phyloP scores from a whole-genome alignment of 768 basidiomycete genomes.

The Butyriboletus loyo region DNA sequence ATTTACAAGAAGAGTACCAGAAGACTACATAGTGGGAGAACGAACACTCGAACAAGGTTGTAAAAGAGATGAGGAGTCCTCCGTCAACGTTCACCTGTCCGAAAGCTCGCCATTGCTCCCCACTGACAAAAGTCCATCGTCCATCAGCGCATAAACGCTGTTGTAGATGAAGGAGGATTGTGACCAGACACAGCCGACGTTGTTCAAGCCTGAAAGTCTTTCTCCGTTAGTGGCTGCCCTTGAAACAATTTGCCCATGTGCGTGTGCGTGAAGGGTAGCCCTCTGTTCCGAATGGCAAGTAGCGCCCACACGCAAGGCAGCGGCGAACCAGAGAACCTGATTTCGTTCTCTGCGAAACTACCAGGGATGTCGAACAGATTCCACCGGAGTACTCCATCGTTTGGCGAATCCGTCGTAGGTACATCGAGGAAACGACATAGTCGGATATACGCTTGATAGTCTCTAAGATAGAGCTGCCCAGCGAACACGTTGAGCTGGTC shows the following conservation, averaged over 20 bases:
- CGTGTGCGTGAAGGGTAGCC: too few relatives aligned
- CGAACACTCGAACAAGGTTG: too few relatives aligned
- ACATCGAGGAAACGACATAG: constrained; percentile 24
- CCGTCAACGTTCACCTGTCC: too few relatives aligned
- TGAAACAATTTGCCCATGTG: background rate
- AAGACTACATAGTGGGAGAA: too few relatives aligned
- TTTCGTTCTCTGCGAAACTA: background rate
- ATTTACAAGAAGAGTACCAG: too few relatives aligned
- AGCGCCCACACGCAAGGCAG: background rate
- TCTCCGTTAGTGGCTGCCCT: background rate
- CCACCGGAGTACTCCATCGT: background rate
- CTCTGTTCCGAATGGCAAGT: background rate
- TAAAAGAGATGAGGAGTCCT: too few relatives aligned
- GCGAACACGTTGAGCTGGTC: constrained; percentile 14
- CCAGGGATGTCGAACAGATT: background rate
- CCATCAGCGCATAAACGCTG: too few relatives aligned
- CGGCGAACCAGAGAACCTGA: background rate
- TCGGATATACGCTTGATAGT: constrained; percentile 18
- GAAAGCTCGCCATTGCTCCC: too few relatives aligned
- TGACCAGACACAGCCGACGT: too few relatives aligned
- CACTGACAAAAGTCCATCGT: too few relatives aligned
- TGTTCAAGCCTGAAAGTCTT: background rate
- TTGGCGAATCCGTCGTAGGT: background rate
- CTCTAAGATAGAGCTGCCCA: too few relatives aligned
- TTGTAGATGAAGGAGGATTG: too few relatives aligned